Percentiles rank a stretch among this genome's conserved stretches.
These are phyloP conservation scores for Trichosanthes cucumerina DNA, from an alignment of 306 rosid species.

Conservation along the genomic window DNA sequence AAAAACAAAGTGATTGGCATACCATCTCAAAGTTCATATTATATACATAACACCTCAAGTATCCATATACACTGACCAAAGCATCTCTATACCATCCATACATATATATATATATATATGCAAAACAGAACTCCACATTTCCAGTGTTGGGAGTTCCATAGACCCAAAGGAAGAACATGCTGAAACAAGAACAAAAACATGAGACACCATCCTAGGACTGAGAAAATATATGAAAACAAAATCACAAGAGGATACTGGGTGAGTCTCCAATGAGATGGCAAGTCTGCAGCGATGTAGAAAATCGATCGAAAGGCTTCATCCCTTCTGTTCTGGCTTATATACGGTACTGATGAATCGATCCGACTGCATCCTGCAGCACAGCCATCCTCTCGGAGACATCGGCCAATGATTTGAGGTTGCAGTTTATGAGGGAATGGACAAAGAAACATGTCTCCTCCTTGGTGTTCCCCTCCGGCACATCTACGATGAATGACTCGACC, in stretches of 20 bases:
- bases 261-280: constrained; percentile 8
- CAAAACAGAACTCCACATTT: not conserved
- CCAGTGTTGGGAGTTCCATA: not conserved
- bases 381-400: constrained; percentile 15
- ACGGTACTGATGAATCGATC: not conserved
- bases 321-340: not conserved
- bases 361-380: not conserved
- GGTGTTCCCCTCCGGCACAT: constrained; percentile 14
- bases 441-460: constrained; percentile 17
- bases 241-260: constrained; percentile 8
- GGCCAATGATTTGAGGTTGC: constrained; percentile 16
- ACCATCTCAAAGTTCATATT: constrained; percentile 9
- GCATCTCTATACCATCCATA: not conserved
- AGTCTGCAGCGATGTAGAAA: not conserved
- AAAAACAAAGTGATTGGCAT: not conserved
- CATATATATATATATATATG: not conserved
- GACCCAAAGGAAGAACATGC: not conserved
- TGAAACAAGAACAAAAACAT: not conserved
- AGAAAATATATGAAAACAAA: not conserved
- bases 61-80: not conserved
- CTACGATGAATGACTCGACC: constrained; percentile 6
- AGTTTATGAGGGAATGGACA: constrained; percentile 10
- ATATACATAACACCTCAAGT: constrained; percentile 10
- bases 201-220: constrained; percentile 1
- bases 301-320: not conserved